These are phyloP conservation scores for Plasmodium gallinaceum DNA, from an alignment of 169 alveolate genomes.

Conservation along the genomic window DNA sequence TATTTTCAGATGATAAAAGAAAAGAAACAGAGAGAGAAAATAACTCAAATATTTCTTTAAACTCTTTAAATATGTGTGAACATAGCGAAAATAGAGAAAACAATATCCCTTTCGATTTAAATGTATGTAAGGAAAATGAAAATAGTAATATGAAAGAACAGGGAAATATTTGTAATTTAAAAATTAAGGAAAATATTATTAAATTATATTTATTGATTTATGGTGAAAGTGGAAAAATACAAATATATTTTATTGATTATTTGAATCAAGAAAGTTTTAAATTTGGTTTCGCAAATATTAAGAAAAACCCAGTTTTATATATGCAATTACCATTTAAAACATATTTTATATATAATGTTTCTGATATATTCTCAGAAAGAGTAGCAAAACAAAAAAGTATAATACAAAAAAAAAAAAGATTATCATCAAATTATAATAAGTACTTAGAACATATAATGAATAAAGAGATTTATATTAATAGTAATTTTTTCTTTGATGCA, in stretches of 20 bases:
- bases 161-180: not conserved
- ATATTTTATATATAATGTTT: conserved; percentile 8
- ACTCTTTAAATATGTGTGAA: not conserved
- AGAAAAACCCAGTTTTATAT: conserved; percentile 22
- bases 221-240: conserved; percentile 35
- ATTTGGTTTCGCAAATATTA: conserved; percentile 33
- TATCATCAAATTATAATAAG: conserved; percentile 54
- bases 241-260: conserved; percentile 52
- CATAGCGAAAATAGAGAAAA: not conserved
- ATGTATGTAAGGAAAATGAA: not conserved
- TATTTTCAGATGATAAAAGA: not conserved
- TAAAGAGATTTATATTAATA: conserved; percentile 41
- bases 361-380: conserved; percentile 38
- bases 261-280: conserved; percentile 26
- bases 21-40: not conserved
- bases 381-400: conserved; percentile 52
- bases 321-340: conserved; percentile 37
- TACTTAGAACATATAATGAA: conserved; percentile 45
- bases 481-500: conserved; percentile 40
- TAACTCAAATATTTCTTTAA: not conserved
- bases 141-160: not conserved
- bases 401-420: conserved; percentile 52
- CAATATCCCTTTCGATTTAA: not conserved
- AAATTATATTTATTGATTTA: conserved; percentile 51
- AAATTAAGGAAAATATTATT: not conserved